phyloP scores from a whole-genome alignment of 176 grass and related monocot species.

The Luzula sylvatica region DNA sequence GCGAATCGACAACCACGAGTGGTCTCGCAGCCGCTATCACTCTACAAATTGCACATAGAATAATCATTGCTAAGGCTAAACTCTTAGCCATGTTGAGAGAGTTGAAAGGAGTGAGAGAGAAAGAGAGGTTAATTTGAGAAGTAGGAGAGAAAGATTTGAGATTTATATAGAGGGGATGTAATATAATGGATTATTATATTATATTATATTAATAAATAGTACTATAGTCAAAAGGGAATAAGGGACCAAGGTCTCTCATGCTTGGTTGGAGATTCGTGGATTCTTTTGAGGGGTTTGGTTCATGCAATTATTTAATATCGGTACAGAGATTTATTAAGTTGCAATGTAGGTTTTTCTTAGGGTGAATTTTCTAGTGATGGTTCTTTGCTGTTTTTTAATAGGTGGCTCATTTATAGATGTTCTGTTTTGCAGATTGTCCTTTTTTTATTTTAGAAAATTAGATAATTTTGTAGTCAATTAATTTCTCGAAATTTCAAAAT shows the following conservation, averaged over 20 bases:
- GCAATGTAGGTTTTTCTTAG: conserved; percentile 27
- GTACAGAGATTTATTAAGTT: neutral
- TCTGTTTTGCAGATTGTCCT: too few species aligned
- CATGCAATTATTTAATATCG: neutral
- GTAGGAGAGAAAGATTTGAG: neutral
- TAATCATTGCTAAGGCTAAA: conserved; percentile 18
- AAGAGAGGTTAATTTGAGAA: conserved; percentile 11
- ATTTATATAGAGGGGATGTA: conserved; percentile 3
- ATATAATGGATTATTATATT: too few species aligned
- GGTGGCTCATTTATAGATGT: neutral
- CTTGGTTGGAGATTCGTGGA: conserved; percentile 29
- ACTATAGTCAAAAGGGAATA: neutral
- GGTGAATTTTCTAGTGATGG: conserved; percentile 29
- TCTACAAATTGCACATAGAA: neutral
- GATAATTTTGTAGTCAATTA: too few species aligned
- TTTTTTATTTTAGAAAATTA: too few species aligned
- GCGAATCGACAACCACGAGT: conserved; percentile 30
- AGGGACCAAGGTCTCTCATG: conserved; percentile 38
- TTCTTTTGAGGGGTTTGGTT: conserved; percentile 10
- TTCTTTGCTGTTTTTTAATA: conserved; percentile 8
- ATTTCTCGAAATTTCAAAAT: too few species aligned
- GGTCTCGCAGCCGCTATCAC: conserved; percentile 21
- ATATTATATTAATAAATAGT: too few species aligned
- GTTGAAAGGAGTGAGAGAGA: neutral
- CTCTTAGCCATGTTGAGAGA: neutral